Base-by-base conservation (phyloP, 2,329 filamentous ascomycete species). In the Coniosporium tulheliwenetii region DNA sequence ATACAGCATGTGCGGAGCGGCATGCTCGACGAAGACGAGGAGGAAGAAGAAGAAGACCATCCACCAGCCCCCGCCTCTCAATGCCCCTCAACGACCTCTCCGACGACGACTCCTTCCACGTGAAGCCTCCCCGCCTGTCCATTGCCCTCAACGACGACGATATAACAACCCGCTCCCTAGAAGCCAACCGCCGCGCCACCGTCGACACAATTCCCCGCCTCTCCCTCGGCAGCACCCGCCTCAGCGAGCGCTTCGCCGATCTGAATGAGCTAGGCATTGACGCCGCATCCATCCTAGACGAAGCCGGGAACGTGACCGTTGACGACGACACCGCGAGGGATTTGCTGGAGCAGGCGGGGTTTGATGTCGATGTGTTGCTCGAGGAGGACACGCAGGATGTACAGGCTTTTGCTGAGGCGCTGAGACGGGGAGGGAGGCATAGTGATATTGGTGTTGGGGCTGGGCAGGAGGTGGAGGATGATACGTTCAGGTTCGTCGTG, bases 201-300 rank as follows among this genome's bases (percentile, higher is more conserved):
- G 59, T 57, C 37, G 58, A 61, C 41, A 26, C 19, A 26, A 26
- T 26, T 7, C 19, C 19, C 19, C 58, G 56, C 5, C 49, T 55
- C 10, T 65, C 68, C 44, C 58, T 61, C 40, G 60, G 57, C 10
- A 58, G 54, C 39, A 51, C 57, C 15, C 53, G 63, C 14, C 51
- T 70, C 38, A 73, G 68, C 47, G 70, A 71, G 43, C 58, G 65
- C 42, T 73, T 73, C 47, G 66, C 58, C 1, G 67, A 69, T 41
- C 45, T 65, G 37, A 65, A 62, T 13, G 58, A 60, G 30, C 44
- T 61, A 2, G 56, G 52, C 8, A 47, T 53, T 8, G 54, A 57
- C 12, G 53, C 33, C 33, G 14, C 14, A 10, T 35, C 33, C 33
- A 15, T n/a, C 14, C 33, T 35, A 5, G 33, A 35, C 33, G 33